Evolutionary conservation across 768 basidiomycete species (phyloP), one percentile per base, ranked within the genome.

Genomic region (Ephemerocybe angulata): DNA sequence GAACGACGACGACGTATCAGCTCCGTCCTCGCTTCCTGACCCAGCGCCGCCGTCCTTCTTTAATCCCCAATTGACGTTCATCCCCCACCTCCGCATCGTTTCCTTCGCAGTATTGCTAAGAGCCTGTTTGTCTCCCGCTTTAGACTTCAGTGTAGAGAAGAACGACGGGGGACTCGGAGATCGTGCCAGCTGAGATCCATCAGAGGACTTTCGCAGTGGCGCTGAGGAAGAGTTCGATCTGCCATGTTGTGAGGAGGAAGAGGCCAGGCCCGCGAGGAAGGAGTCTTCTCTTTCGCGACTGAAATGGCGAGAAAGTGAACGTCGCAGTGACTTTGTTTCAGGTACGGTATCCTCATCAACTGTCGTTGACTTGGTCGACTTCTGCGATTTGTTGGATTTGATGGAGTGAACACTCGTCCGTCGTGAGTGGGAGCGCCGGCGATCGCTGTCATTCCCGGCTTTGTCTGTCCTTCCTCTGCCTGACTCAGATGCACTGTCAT

Each of bases 31-130:
- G 21, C 60, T 59, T 10, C 55, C 42, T 17, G 65, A 53, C 53
- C 56, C 54, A 43, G 59, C 67, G 51, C 60, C 67, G 43, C 56
- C 67, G 53, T 86, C 83, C 67, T 82, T 86, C 71, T 79, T 84
- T 67, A 84, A 63, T 12, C 76, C 77, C 87, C 91, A 94, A 55
- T 84, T 91, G 25, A 85, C 86, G 22, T 41, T 41, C 38, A 41
- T 41, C 7, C 93, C 86, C 93, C 93, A 96, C 66, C 96, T 96
- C 56, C 87, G 85, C 78, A 97, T 87, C 8, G 89, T 81, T 64
- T 97, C 95, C 66, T 87, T 89, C 12, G 93, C 90, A 0, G 88
- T 84, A 61, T 89, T 87, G 59, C 85, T 86, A 41, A 95, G 72
- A 6, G 90, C 89, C 67, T 94, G 88, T 65, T 93, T 95, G 68